Evolutionary conservation across 1,139 yeast genomes (phyloP), one percentile per base, ranked within the genome.

Genomic region (Geotrichum australiense): DNA sequence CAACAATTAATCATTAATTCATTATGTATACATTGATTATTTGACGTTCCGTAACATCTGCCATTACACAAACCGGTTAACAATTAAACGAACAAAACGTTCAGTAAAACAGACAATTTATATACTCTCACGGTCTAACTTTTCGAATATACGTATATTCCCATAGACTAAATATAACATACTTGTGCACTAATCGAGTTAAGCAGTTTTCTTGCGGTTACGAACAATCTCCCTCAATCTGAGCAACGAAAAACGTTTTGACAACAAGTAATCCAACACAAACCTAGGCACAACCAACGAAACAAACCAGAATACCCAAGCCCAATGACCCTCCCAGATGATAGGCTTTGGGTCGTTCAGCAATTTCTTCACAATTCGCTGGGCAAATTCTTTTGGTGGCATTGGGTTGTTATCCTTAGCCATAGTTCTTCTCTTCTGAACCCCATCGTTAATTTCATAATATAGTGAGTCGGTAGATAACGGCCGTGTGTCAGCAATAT

Each of bases 361-460:
- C 20, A 73, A 63, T 53, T 78, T 84, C 38, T 62, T 55, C 12
- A 74, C 75, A 1, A 81, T 78, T 42, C 66, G 59, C 26, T 53
- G 53, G 2, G 89, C 87, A 55, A 76, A 83, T 0, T 45, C 61
- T 7, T 68, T 74, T 0, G 87, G 71, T 1, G 64, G 48, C 73
- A 78, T 75, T 19, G 93, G 91, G 16, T 63, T 60, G 58, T 75
- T 75, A 39, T 72, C 66, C 31, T 61, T 70, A 0, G 86, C 78
- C 83, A 83, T 76, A 41, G 67, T 61, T 53, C 75, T 73, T 59
- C 93, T 70, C 35, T 59, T 65, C 21, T 58, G 62, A 46, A 80
- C 64, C 49, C 79, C 78, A 3, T 74, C 74, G 10, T 47, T 47
- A 19, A 52, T 48, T 37, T 70, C 67, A 45, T 71, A 65, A 58